Conservation (phyloP, 805 yeast species). For the Grigorovia yakushimaensis region DNA sequence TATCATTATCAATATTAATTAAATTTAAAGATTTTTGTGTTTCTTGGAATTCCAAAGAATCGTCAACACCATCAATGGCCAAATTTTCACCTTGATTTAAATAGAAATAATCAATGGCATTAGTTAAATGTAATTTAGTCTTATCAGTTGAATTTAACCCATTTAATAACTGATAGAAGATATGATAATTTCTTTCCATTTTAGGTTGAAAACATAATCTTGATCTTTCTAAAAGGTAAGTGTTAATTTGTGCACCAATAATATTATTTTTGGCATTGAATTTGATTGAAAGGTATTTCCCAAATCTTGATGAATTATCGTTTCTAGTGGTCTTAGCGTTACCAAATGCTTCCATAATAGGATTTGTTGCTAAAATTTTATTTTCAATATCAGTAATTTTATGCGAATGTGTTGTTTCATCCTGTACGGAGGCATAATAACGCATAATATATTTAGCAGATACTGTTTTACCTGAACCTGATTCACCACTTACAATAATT, state of each 20-base stretch:
- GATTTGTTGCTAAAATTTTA: conserved; percentile 92
- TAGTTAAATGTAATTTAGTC: conserved; percentile 47
- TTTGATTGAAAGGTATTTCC: conserved; percentile 84
- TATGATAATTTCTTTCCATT: conserved; percentile 86
- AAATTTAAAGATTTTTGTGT: conserved; percentile 69
- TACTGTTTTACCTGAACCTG: conserved; percentile 98
- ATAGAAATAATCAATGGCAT: conserved; percentile 64
- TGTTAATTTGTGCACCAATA: conserved; percentile 89
- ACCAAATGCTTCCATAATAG: conserved; percentile 85
- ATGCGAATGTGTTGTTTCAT: conserved; percentile 19
- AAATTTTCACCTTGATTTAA: conserved; percentile 81
- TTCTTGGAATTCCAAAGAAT: conserved; percentile 60
- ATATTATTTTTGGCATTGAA: conserved; percentile 71
- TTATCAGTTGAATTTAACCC: conserved; percentile 54
- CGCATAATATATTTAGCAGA: conserved; percentile 97
- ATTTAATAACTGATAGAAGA: conserved; percentile 78
- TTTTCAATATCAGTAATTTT: conserved; percentile 87
- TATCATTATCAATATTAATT: conserved; percentile 58
- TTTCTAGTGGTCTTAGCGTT: conserved; percentile 91
- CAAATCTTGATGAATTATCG: conserved; percentile 91
- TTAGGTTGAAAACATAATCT: conserved; percentile 88
- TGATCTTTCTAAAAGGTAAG: conserved; percentile 86
- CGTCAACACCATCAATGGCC: conserved; percentile 72
- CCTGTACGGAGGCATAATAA: conserved; percentile 90
- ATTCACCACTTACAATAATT: conserved; percentile 93